Conservation (phyloP, 2,329 filamentous ascomycete species). For the Fusarium algeriense region DNA sequence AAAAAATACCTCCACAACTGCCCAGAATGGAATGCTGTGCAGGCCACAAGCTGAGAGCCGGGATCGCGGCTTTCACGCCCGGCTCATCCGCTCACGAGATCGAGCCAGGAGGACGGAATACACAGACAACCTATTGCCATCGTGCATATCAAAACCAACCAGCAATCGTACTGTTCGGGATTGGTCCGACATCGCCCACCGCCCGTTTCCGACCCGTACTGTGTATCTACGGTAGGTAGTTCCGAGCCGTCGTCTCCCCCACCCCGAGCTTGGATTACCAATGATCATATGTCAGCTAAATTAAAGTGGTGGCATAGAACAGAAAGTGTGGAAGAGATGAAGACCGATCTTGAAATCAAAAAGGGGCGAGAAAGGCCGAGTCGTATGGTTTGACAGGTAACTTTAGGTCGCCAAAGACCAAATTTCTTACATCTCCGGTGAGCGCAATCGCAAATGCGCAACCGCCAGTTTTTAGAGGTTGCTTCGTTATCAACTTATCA, state of each 20-base stretch:
- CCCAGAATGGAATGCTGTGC: background rate
- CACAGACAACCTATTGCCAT: conserved; percentile 34
- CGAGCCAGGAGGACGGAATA: conserved; percentile 4
- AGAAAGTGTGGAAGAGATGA: background rate
- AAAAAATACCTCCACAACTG: conserved; percentile 23
- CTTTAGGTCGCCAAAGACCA: conserved; percentile 24
- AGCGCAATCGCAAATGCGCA: conserved; percentile 6
- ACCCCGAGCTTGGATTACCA: conserved; percentile 32
- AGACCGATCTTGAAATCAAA: background rate
- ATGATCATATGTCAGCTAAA: conserved; percentile 46
- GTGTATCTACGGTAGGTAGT: conserved; percentile 1
- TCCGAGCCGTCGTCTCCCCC: conserved; percentile 22
- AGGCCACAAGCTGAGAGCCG: background rate
- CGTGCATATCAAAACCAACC: conserved; percentile 21
- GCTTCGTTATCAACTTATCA: conserved; percentile 34
- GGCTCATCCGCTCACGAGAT: conserved; percentile 38
- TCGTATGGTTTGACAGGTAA: conserved; percentile 45
- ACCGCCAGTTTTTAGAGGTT: conserved; percentile 12
- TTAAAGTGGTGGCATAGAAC: conserved; percentile 35
- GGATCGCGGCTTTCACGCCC: conserved; percentile 22
- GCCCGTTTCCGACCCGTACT: conserved; percentile 17
- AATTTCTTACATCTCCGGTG: conserved; percentile 42
- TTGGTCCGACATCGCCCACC: conserved; percentile 46
- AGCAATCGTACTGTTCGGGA: conserved; percentile 39
- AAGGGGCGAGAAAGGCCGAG: conserved; percentile 13